These are phyloP conservation scores for Tylopilus felleus DNA, from an alignment of 768 basidiomycete species.

Conservation along the genomic window DNA sequence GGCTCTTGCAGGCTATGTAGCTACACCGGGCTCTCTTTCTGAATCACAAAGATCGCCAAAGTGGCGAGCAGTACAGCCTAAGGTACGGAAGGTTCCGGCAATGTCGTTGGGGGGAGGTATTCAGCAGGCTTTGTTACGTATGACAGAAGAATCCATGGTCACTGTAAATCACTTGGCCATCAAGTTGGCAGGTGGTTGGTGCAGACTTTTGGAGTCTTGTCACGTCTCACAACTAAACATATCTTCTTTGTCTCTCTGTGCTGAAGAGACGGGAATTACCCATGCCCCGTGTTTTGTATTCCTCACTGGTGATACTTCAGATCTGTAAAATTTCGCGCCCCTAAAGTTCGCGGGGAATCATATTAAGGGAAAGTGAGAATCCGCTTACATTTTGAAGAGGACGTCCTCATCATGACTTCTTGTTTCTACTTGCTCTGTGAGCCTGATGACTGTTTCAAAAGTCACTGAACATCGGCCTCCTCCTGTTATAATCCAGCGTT, in stretches of 20 bases:
- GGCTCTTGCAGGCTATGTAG: too few species aligned
- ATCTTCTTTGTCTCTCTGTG: conserved; percentile 91
- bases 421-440: conserved; percentile 92
- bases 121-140: conserved; percentile 85
- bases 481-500: conserved; percentile 36
- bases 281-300: conserved; percentile 99
- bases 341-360: conserved; percentile 42
- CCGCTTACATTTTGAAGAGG: conserved; percentile 90
- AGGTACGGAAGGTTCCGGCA: conserved; percentile 72
- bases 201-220: conserved; percentile 99
- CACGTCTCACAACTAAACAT: conserved; percentile 97
- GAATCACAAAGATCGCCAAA: conserved; percentile 89
- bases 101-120: conserved; percentile 97
- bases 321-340: conserved; percentile 98
- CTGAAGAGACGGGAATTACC: conserved; percentile 91
- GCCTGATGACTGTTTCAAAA: conserved; percentile 95
- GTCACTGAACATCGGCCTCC: conserved; percentile 87
- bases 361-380: background rate
- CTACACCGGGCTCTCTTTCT: too few species aligned
- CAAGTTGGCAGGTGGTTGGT: too few species aligned
- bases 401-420: conserved; percentile 93
- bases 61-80: conserved; percentile 36
- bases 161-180: too few species aligned
- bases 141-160: conserved; percentile 90
- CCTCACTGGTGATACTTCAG: conserved; percentile 66